A percentile compares a stretch with the other conserved stretches of the same genome.
Evolutionary conservation across 306 rosid genomes (phyloP).

Genomic region (Castanea mollissima): DNA sequence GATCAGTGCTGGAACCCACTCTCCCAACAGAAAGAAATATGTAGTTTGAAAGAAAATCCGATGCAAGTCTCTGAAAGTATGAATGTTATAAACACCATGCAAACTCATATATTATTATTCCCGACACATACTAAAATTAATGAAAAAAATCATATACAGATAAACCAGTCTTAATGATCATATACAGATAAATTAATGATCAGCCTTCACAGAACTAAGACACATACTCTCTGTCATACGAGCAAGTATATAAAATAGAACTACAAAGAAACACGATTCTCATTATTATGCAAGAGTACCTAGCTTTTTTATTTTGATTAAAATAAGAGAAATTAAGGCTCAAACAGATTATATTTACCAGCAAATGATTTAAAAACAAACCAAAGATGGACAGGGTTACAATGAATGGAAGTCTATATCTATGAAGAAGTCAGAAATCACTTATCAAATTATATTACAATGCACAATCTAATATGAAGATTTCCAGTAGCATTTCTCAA

Average conservation of each 20-base stretch:
- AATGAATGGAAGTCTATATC: not conserved
- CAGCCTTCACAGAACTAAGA: not conserved
- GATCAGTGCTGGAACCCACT: conserved; percentile 96
- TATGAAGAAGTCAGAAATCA: not conserved
- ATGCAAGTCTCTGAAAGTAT: conserved; percentile 78
- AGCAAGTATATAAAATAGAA: not conserved
- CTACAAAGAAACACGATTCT: not conserved
- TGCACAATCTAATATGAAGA: not conserved
- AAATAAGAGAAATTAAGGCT: not conserved
- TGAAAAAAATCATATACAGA: not conserved
- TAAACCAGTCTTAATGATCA: not conserved
- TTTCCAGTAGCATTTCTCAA: not conserved
- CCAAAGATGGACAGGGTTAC: not conserved
- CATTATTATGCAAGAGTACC: not conserved
- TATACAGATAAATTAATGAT: not conserved
- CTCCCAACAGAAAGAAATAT: conserved; percentile 96
- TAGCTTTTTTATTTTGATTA: not conserved
- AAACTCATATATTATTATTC: not conserved
- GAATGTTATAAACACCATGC: no score
- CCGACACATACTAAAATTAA: not conserved
- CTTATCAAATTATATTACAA: not conserved
- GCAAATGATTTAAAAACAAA: not conserved
- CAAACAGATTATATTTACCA: not conserved
- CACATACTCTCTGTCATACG: not conserved
- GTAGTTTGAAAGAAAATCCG: conserved; percentile 88